These are phyloP conservation scores for Effrenium voratum DNA, from an alignment of 73 alveolate genomes.

Conservation along the genomic window DNA sequence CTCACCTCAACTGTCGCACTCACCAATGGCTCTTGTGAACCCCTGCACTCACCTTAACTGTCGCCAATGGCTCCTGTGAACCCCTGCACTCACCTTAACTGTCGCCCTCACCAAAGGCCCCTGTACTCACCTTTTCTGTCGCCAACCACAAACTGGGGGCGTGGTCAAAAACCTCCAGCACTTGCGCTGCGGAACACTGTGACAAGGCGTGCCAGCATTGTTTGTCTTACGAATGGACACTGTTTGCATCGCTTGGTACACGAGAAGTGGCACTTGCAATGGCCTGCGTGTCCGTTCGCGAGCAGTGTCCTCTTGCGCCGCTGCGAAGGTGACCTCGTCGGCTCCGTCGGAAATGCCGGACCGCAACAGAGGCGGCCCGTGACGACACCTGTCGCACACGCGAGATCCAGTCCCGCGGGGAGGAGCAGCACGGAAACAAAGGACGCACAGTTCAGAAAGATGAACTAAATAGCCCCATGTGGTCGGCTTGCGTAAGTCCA, in stretches of 20 bases:
- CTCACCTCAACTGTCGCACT: too few relatives aligned
- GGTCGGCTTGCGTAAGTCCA: not conserved
- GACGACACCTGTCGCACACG: not conserved
- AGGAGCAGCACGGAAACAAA: not conserved
- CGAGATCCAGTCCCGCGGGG: slow-evolving; percentile 3
- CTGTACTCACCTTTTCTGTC: too few relatives aligned
- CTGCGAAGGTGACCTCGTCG: not conserved
- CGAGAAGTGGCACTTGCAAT: not conserved
- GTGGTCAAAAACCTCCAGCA: not conserved
- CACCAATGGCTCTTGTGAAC: too few relatives aligned
- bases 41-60: too few relatives aligned
- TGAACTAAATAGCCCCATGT: not conserved
- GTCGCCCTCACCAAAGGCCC: too few relatives aligned
- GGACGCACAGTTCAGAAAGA: not conserved
- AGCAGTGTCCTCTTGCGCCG: not conserved
- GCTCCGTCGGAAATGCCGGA: not conserved
- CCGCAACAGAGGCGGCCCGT: not conserved
- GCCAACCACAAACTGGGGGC: too few relatives aligned
- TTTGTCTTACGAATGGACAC: not conserved
- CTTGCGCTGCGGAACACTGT: not conserved
- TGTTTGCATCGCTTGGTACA: not conserved
- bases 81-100: too few relatives aligned
- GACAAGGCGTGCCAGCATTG: not conserved
- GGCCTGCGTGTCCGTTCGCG: not conserved
- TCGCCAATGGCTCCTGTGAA: too few relatives aligned